Percentiles rank a stretch among this genome's conserved stretches.
Conservation (phyloP, 2,329 filamentous ascomycete genomes). For the Ceratocystiopsis sp. region DNA sequence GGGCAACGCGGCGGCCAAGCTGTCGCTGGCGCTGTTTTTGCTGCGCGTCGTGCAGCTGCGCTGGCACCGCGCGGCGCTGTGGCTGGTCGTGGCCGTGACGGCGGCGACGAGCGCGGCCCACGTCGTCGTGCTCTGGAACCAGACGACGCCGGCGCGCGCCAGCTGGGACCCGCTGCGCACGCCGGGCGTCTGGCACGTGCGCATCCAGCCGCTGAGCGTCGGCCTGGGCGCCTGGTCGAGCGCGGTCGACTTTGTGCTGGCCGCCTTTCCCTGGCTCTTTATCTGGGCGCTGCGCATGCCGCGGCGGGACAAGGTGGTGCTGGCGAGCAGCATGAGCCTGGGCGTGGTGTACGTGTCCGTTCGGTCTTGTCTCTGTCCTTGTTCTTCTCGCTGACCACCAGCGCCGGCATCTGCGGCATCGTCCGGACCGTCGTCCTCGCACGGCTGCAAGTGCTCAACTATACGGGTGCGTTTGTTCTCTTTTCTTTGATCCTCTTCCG, state of each 20-base stretch:
- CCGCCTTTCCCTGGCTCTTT: conserved; percentile 25
- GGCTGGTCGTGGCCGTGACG: conserved; percentile 17
- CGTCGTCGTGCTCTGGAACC: conserved; percentile 21
- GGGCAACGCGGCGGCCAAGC: conserved; percentile 22
- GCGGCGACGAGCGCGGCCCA: conserved; percentile 16
- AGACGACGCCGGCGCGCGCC: conserved; percentile 18
- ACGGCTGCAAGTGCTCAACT: conserved; percentile 12
- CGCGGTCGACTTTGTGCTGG: conserved; percentile 22
- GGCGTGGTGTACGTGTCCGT: conserved; percentile 5
- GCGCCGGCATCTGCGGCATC: conserved; percentile 15
- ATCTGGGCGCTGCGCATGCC: conserved; percentile 28
- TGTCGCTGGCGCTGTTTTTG: conserved; percentile 22
- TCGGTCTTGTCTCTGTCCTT: background rate
- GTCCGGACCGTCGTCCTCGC: conserved; percentile 15
- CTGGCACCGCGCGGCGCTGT: conserved; percentile 18
- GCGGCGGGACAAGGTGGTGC: conserved; percentile 25
- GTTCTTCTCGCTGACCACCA: conserved; percentile 7
- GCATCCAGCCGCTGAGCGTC: conserved; percentile 20
- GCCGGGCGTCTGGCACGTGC: conserved; percentile 18
- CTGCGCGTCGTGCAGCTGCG: conserved; percentile 19
- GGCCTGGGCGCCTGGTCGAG: conserved; percentile 22
- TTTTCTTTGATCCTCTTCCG: conserved; percentile 1
- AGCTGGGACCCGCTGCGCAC: conserved; percentile 21
- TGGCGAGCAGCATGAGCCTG: conserved; percentile 22
- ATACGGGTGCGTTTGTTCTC: conserved; percentile 14